Evolutionary conservation across 352 stramenopile genomes (phyloP).

Genomic region (Globisporangium viniferum): DNA sequence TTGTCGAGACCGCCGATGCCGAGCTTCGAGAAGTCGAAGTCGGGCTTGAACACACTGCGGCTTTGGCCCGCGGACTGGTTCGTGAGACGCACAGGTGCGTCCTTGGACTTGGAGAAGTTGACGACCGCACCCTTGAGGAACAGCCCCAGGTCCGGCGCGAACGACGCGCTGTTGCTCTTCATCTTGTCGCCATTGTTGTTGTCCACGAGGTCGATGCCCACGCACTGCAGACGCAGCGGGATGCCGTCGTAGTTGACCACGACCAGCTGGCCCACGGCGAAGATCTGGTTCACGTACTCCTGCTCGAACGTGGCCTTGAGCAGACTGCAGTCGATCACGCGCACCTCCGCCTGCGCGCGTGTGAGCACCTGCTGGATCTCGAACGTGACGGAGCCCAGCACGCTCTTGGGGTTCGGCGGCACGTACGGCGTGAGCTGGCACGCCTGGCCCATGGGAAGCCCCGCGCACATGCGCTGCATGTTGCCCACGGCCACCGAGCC

Average conservation of each 20-base stretch:
- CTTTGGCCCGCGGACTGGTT: slow-evolving; percentile 79
- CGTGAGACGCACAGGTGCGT: slow-evolving; percentile 68
- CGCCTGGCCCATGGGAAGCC: slow-evolving; percentile 58
- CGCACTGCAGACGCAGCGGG: slow-evolving; percentile 65
- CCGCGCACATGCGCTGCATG: slow-evolving; percentile 78
- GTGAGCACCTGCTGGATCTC: slow-evolving; percentile 81
- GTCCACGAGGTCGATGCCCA: slow-evolving; percentile 53
- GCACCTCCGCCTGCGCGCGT: slow-evolving; percentile 51
- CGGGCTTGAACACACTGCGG: slow-evolving; percentile 90
- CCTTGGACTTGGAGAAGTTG: slow-evolving; percentile 76
- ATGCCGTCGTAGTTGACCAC: slow-evolving; percentile 58
- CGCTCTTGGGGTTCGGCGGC: slow-evolving; percentile 33
- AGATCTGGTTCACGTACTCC: slow-evolving; percentile 72
- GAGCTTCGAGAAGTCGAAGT: slow-evolving; percentile 99
- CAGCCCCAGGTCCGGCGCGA: slow-evolving; percentile 38
- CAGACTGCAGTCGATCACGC: slow-evolving; percentile 68
- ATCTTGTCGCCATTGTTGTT: slow-evolving; percentile 24
- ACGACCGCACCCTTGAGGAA: slow-evolving; percentile 69
- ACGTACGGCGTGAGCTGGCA: slow-evolving; percentile 68
- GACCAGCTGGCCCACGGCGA: slow-evolving; percentile 71
- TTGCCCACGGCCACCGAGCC: slow-evolving; percentile 65
- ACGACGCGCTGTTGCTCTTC: slow-evolving; percentile 20
- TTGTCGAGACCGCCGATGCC: slow-evolving; percentile 98
- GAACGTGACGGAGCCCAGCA: slow-evolving; percentile 74
- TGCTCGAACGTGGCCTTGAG: slow-evolving; percentile 70